A percentile compares a stretch with the other conserved stretches of the same genome.
These are phyloP conservation scores for Monilinia polystroma DNA, from an alignment of 2,329 filamentous ascomycete genomes.

Conservation along the genomic window DNA sequence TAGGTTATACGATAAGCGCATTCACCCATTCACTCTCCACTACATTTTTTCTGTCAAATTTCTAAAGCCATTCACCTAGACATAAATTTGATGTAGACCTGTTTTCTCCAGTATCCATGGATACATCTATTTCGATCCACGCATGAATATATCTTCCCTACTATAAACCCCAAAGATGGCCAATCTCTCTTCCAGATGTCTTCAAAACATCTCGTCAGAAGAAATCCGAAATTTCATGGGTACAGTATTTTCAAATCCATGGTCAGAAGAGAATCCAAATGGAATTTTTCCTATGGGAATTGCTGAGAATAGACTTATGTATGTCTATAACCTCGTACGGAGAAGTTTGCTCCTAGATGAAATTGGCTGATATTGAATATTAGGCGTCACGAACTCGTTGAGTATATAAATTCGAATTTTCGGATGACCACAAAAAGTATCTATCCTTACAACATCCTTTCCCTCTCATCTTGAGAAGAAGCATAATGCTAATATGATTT, in stretches of 20 bases:
- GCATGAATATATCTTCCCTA: background rate
- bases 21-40: too few species aligned
- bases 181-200: conserved; percentile 22
- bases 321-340: background rate
- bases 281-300: conserved; percentile 27
- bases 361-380: background rate
- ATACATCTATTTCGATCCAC: background rate
- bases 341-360: background rate
- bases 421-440: conserved; percentile 18
- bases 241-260: conserved; percentile 25
- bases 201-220: conserved; percentile 19
- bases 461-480: too few species aligned
- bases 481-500: background rate
- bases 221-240: conserved; percentile 21
- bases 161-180: background rate
- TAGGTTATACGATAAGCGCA: too few species aligned
- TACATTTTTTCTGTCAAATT: too few species aligned
- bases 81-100: background rate
- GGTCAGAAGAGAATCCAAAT: conserved; percentile 22
- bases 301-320: conserved; percentile 29
- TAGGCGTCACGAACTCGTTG: conserved; percentile 26
- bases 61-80: background rate
- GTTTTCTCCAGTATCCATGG: background rate
- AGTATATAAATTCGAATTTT: conserved; percentile 23
- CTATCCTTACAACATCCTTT: background rate